These are phyloP conservation scores for Pseudogymnoascus sp. DNA, from an alignment of 2,329 filamentous ascomycete species.

Conservation along the genomic window DNA sequence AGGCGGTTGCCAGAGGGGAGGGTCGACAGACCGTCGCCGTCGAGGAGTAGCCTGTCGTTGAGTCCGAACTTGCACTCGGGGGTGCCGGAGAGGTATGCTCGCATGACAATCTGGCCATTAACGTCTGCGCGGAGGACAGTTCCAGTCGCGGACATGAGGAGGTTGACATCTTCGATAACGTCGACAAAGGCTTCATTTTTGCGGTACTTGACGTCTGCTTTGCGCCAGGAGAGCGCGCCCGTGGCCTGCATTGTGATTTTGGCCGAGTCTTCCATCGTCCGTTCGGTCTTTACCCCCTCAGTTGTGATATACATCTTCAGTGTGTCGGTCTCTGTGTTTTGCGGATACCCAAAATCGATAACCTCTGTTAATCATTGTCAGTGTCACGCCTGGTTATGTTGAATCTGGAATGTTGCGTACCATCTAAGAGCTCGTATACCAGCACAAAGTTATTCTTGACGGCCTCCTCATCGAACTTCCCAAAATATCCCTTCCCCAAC, in stretches of 20 bases:
- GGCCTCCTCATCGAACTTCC: slow-evolving; percentile 97
- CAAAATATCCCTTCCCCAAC: slow-evolving; percentile 92
- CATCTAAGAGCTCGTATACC: slow-evolving; percentile 93
- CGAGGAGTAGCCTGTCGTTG: slow-evolving; percentile 89
- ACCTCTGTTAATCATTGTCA: slow-evolving; percentile 56
- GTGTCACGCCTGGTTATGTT: neutral
- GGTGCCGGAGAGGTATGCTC: slow-evolving; percentile 90
- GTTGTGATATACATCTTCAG: slow-evolving; percentile 99
- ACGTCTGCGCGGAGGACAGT: slow-evolving; percentile 93
- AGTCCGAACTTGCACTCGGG: slow-evolving; percentile 98
- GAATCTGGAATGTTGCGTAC: slow-evolving; percentile 37
- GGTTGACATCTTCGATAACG: slow-evolving; percentile 97
- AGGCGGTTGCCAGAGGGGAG: slow-evolving; percentile 67
- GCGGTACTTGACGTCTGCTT: slow-evolving; percentile 95
- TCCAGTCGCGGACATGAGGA: slow-evolving; percentile 97
- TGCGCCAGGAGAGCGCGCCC: slow-evolving; percentile 90
- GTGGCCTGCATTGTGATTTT: slow-evolving; percentile 99
- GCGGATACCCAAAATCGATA: slow-evolving; percentile 96
- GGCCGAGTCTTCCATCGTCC: slow-evolving; percentile 80
- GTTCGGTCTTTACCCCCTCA: slow-evolving; percentile 91
- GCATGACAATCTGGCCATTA: slow-evolving; percentile 96
- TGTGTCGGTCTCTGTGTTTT: slow-evolving; percentile 97
- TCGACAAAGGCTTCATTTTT: slow-evolving; percentile 99
- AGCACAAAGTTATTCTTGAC: slow-evolving; percentile 99
- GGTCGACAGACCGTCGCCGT: slow-evolving; percentile 59